Evolutionary conservation across 2,329 filamentous ascomycete genomes (phyloP), one percentile per base, ranked within the genome.

Genomic region (Mollisia scopiformis): DNA sequence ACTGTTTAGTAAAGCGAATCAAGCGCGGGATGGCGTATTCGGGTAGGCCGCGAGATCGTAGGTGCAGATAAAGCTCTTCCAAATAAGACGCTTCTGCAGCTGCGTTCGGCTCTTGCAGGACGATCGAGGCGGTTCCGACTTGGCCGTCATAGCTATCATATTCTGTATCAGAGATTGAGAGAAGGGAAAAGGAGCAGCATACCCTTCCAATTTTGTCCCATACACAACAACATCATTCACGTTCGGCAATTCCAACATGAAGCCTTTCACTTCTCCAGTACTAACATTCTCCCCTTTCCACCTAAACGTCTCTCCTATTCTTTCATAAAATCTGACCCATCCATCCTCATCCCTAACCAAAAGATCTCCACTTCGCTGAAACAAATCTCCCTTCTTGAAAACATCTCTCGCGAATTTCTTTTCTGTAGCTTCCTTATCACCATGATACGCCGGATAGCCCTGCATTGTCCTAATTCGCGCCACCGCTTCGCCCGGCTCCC

Each of bases 251-350:
- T 72, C 70, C 43, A 75, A 76, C 46, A 80, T 77, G 64, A 78
- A 76, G 61, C 79, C 77, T 50, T 77, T 69, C 25, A 80, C 74
- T 62, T 80, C 78, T 1, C 77, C 78, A 0, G 78, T 77, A 52
- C 76, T 78, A 4, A 80, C 78, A 55, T 80, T 80, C 71, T 80
- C 78, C 1, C 78, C 77, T 62, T 80, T 82, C 82, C 82, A 84
- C 11, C 82, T 74, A 71, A 80, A 84, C 0, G 82, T 84, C 63
- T 84, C 82, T 11, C 82, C 82, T 49, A 83, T 74, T 3, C 82
- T 76, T 64, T 81, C 79, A 49, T 78, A 74, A 64, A 81, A 82
- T n/a, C 72, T 73, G 3, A 81, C 69, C 76, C 78, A 80, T 0
- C 79, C 78, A 25, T 72, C 70, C 1, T 64, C 49, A 47, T 80